Conservation (phyloP, 345 rosid species). For the Lepidium africanum region DNA sequence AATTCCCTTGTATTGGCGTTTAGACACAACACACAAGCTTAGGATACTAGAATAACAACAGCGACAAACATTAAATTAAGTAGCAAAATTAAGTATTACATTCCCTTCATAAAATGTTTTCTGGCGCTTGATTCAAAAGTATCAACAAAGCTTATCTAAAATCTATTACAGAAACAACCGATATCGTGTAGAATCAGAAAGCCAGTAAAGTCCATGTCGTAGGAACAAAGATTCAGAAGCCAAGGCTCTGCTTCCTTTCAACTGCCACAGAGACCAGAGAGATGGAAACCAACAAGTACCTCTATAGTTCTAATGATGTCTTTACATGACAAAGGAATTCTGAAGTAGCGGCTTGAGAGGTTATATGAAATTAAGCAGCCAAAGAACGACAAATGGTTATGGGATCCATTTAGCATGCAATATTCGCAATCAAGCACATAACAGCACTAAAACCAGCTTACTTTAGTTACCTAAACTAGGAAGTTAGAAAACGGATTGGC, state of each 20-base stretch:
- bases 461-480: background rate
- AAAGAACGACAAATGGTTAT: background rate
- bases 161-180: constrained; percentile 13
- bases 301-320: constrained; percentile 29
- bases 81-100: constrained; percentile 8
- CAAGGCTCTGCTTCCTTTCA: constrained; percentile 19
- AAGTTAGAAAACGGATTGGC: background rate
- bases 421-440: constrained; percentile 15
- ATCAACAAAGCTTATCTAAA: constrained; percentile 15
- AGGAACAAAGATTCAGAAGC: constrained; percentile 7
- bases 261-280: constrained; percentile 38
- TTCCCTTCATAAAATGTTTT: constrained; percentile 21
- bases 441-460: background rate
- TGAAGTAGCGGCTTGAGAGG: constrained; percentile 16
- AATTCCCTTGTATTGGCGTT: background rate
- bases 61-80: background rate
- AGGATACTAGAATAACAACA: background rate
- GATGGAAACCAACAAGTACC: constrained; percentile 40
- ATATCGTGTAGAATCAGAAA: constrained; percentile 9
- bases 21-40: background rate
- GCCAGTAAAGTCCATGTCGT: background rate
- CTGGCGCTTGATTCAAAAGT: constrained; percentile 22
- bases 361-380: background rate
- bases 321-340: constrained; percentile 30
- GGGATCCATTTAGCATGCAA: constrained; percentile 25